Base-by-base conservation (phyloP, 176 grass and related monocot genomes). In the Cenchrus americanus region DNA sequence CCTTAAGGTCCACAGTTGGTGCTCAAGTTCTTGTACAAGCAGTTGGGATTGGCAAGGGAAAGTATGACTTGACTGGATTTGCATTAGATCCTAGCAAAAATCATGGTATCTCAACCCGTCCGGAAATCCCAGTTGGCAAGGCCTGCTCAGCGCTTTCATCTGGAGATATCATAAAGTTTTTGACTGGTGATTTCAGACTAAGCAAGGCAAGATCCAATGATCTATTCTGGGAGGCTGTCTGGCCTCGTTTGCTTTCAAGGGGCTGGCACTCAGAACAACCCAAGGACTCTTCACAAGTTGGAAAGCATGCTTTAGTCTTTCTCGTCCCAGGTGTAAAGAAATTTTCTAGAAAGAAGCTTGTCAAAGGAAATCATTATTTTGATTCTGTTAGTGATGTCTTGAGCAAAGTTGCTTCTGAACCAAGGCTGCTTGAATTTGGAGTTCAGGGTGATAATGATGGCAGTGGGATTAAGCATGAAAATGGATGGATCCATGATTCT, bases 181-280 rank as follows among this genome's bases (percentile, higher is more conserved):
- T 98, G 82, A 98, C 92, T 52, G 93, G 93, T 65, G 93, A 91
- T 90, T 95, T 95, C 76, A 95, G 96, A 85, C 66, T 98, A 70
- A 94, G 96, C 82, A 98, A 98, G 79, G 91, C 93, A 63, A 95
- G 88, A 82, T 95, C 96, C 51, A 98, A 95, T 86, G 96, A 98
- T 96, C 88, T 98, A 71, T 98, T 98, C 65, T 98, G 96, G 96
- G 96, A 98, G 83, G 96, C 96, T 82, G 91, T 98, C 37, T 98
- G 96, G 96, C 96, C 96, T 81, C 93, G 96, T 32, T 81, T 95
- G 78, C 89, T 98, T 76, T 80, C 91, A 66, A 91, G 85, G 79
- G 96, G 96, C 76, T 98, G 96, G 96, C 93, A 90, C 64, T 93
- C 91, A 7, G 88, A 91, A 73, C 96, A 98, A 57, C 91, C 92